These are phyloP conservation scores for Diplodia scrobiculata DNA, from an alignment of 2,329 filamentous ascomycete genomes.

Conservation along the genomic window DNA sequence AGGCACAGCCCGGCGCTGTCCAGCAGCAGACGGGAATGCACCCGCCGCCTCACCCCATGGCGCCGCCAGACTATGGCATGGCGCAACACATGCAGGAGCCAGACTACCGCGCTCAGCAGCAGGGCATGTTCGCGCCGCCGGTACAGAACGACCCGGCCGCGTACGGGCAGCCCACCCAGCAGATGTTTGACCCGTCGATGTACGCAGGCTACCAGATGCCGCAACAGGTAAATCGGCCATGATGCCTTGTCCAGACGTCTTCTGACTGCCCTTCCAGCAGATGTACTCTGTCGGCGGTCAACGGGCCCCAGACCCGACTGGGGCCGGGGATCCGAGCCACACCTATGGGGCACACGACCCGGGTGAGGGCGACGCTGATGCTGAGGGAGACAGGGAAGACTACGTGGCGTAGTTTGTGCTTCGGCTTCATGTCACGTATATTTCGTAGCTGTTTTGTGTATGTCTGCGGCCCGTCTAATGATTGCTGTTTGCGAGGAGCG, in stretches of 20 bases:
- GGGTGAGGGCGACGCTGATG: slow-evolving; percentile 43
- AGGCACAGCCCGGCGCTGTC: slow-evolving; percentile 39
- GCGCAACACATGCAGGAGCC: slow-evolving; percentile 60
- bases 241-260: slow-evolving; percentile 27
- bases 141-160: slow-evolving; percentile 72
- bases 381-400: slow-evolving; percentile 46
- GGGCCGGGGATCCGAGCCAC: slow-evolving; percentile 43
- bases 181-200: slow-evolving; percentile 84
- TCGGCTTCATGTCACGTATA: slow-evolving; percentile 5
- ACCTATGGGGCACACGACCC: slow-evolving; percentile 42
- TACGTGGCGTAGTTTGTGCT: slow-evolving; percentile 34
- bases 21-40: slow-evolving; percentile 48
- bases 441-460: slow-evolving; percentile 16
- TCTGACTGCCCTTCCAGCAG: slow-evolving; percentile 33
- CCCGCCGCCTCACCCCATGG: slow-evolving; percentile 55
- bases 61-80: slow-evolving; percentile 60
- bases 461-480: slow-evolving; percentile 10
- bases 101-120: slow-evolving; percentile 73
- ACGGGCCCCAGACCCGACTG: slow-evolving; percentile 44
- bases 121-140: slow-evolving; percentile 78
- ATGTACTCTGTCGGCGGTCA: slow-evolving; percentile 46
- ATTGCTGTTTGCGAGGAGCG: slow-evolving; percentile 13
- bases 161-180: slow-evolving; percentile 72
- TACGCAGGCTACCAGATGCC: slow-evolving; percentile 79
- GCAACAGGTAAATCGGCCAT: slow-evolving; percentile 67